Base-by-base conservation (phyloP, 352 stramenopile species). In the Thraustochytrium sp. region DNA sequence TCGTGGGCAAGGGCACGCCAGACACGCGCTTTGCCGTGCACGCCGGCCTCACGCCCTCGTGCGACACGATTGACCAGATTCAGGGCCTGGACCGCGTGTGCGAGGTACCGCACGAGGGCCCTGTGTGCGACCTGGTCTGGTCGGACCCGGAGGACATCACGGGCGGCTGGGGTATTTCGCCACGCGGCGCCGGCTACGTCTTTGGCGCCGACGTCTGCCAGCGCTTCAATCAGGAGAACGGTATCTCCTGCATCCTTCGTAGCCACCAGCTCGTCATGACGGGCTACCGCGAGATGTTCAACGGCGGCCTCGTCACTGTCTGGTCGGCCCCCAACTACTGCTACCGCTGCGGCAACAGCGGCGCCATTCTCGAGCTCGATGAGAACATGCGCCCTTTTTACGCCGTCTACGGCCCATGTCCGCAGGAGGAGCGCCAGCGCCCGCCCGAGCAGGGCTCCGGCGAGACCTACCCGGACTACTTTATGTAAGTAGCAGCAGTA, bases 251-350 rank as follows among this genome's bases (percentile, higher is more conserved):
- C 82, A 94, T 95, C 82, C 91, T 89, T 21, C 87, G 91, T 72
- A 91, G 90, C 9, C 91, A 95, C 76, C 91, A 95, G 84, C 86
- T 95, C 18, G 93, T 91, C 63, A 95, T 95, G 90, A 90, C 93
- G 86, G 93, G 93, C 56, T 96, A 96, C 86, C 90, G 95, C 85
- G 95, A 92, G 90, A 95, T 91, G 54, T 92, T 96, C 87, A 95
- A 96, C 85, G 90, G 92, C 75, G 91, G 91, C 49, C 89, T 96
- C 31, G 92, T 95, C 34, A 95, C 91, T 9, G 89, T 95, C 51
- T 95, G 91, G 89, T 93, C 88, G 42, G 91, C 91, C 2, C 91
- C 91, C 5, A 95, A 95, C 87, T 95, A 95, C 82, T 95, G 91
- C 76, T 93, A 95, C 76, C 89, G 91, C 42, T 89, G 93, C 85